Conservation (phyloP, 208 protist species). For the Vickermania spadyakhi region DNA sequence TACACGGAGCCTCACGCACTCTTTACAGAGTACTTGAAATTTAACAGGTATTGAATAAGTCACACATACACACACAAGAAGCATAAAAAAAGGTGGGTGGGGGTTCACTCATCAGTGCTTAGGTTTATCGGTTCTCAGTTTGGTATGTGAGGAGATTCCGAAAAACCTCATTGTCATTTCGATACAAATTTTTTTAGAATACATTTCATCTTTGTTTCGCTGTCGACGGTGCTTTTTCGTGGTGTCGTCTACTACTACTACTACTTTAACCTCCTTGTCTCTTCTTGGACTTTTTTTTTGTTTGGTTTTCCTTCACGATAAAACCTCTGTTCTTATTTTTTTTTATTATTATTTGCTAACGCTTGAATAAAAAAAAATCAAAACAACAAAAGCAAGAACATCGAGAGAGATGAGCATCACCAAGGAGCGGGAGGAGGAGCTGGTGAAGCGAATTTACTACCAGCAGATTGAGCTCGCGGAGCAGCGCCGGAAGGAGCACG, state of each 20-base stretch:
- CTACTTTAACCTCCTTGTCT: too few relatives aligned
- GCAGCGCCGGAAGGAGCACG: slow-evolving; percentile 49
- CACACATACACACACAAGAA: too few relatives aligned
- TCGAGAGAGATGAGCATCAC: slow-evolving; percentile 17
- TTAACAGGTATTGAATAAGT: too few relatives aligned
- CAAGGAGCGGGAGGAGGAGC: slow-evolving; percentile 41
- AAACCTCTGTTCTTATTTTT: slow-evolving; percentile 7
- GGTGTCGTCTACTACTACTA: too few relatives aligned
- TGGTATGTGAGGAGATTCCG: too few relatives aligned
- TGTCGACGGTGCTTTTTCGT: too few relatives aligned
- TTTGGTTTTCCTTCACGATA: background rate
- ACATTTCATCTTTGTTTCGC: too few relatives aligned
- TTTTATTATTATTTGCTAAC: slow-evolving; percentile 2
- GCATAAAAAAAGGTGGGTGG: too few relatives aligned
- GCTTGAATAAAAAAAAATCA: slow-evolving; percentile 5
- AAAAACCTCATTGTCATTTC: too few relatives aligned
- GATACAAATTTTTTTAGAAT: too few relatives aligned
- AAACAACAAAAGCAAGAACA: slow-evolving; percentile 7
- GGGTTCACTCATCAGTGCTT: too few relatives aligned
- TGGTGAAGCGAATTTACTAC: slow-evolving; percentile 75
- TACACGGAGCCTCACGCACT: slow-evolving; percentile 81
- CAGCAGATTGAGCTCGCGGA: slow-evolving; percentile 59
- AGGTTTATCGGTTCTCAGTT: too few relatives aligned
- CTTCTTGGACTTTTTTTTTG: background rate
- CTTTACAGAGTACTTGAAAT: slow-evolving; percentile 75